These are phyloP conservation scores for Rhododendron vialii DNA, from an alignment of 148 eudicot genomes.

Conservation along the genomic window DNA sequence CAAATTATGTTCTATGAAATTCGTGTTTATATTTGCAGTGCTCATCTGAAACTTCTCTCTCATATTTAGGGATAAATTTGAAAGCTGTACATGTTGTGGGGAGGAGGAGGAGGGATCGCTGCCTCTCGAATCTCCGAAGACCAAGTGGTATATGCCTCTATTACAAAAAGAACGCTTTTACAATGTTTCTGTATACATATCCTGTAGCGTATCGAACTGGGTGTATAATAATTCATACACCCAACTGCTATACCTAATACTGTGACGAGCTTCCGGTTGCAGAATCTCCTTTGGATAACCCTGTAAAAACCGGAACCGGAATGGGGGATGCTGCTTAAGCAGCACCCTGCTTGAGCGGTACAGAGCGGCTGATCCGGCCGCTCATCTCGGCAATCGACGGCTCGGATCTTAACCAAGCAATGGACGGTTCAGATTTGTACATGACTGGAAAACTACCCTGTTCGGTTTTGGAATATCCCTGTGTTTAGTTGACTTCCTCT, in stretches of 20 bases:
- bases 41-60: background rate
- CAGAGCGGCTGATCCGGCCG: too few species aligned
- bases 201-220: background rate
- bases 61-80: background rate
- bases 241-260: background rate
- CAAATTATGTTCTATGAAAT: background rate
- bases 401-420: too few species aligned
- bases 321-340: too few species aligned
- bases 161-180: background rate
- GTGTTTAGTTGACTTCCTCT: background rate
- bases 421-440: too few species aligned
- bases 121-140: background rate
- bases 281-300: background rate
- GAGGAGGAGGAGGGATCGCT: background rate
- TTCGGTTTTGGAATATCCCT: too few species aligned
- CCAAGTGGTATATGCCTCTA: background rate
- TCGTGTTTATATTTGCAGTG: background rate
- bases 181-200: background rate
- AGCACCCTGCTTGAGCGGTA: too few species aligned
- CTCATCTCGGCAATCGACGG: too few species aligned
- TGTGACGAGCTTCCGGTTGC: background rate
- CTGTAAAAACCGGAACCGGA: background rate
- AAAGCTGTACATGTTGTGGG: background rate
- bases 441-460: conserved; percentile 2
- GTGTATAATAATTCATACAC: background rate